Evolutionary conservation across 1,139 yeast genomes (phyloP).

Genomic region (Groenewaldozyma auringiensis): DNA sequence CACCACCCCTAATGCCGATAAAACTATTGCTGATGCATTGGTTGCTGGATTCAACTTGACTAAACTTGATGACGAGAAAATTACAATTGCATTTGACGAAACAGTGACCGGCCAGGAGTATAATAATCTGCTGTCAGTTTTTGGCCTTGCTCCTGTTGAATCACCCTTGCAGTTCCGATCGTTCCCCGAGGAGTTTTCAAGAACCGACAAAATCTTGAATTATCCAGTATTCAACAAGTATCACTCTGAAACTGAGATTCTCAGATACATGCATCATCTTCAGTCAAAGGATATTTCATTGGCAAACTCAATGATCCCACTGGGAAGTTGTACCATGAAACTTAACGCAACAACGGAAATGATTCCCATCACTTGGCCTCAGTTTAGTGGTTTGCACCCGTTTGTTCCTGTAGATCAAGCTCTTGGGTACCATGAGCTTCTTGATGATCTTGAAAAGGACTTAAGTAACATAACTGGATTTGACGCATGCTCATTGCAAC

Average conservation of each 20-base stretch:
- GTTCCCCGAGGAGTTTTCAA: constrained; percentile 42
- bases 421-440: constrained; percentile 67
- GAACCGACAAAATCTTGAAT: constrained; percentile 57
- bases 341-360: constrained; percentile 91
- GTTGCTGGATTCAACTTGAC: constrained; percentile 63
- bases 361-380: constrained; percentile 93
- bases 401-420: constrained; percentile 88
- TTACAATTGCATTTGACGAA: constrained; percentile 80
- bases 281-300: constrained; percentile 87
- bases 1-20: constrained; percentile 48
- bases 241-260: constrained; percentile 91
- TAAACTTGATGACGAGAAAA: constrained; percentile 53
- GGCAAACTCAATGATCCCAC: constrained; percentile 94
- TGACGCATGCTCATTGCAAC: constrained; percentile 85
- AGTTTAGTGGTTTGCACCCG: constrained; percentile 81
- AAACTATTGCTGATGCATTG: constrained; percentile 51
- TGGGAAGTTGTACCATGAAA: constrained; percentile 98
- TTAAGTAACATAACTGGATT: constrained; percentile 93
- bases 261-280: constrained; percentile 77
- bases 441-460: constrained; percentile 72
- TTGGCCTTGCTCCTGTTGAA: constrained; percentile 14
- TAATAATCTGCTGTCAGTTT: constrained; percentile 37
- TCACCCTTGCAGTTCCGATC: constrained; percentile 28
- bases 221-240: constrained; percentile 78
- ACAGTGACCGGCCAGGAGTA: constrained; percentile 65